Evolutionary conservation across 202 grass and related monocot genomes (phyloP), one percentile per base, ranked within the genome.

Genomic region (Saccharum hybrid): DNA sequence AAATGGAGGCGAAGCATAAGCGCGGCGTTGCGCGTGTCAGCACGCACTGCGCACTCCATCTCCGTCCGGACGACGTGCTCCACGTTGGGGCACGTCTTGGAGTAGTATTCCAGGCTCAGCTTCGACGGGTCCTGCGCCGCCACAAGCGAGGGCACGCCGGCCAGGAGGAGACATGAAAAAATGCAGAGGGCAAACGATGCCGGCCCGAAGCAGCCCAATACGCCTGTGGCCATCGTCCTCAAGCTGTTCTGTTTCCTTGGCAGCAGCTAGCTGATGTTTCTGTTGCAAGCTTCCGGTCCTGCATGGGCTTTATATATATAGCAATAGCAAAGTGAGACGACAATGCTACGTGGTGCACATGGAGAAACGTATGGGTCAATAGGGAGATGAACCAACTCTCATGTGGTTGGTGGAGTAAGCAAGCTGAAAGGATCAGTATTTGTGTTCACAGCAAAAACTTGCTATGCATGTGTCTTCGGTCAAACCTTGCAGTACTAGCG

Each of bases 31-130:
- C 89, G 96, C 2, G 81, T 84, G 15, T 98, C 89, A 1, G 80
- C 91, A 4, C 75, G 78, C 83, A 92, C 93, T 0, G 88, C 88
- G 8, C 93, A 92, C 79, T 95, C 91, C 96, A 93, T 94, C 82
- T 98, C 96, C 0, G 77, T 36, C 22, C 89, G 80, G 68, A 98
- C 89, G n/a, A 98, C 85, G 10, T 95, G 83, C 73, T 92, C 75
- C 36, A 68, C 90, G 0, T 69, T 79, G 0, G 93, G 96, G 71
- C 96, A 98, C 3, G 96, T 91, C 90, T 98, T 94, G 5, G 89
- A 75, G 75, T 98, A 98, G 81, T 95, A 90, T 26, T 90, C 75
- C 68, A 98, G 75, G 85, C 90, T 95, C 87, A 98, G 83, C 52
- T 71, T 81, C 0, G 89, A 92, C 28, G 80, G 83, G 46, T 92